phyloP scores from a whole-genome alignment of 257 asterid genomes.

The Penstemon newberryi region DNA sequence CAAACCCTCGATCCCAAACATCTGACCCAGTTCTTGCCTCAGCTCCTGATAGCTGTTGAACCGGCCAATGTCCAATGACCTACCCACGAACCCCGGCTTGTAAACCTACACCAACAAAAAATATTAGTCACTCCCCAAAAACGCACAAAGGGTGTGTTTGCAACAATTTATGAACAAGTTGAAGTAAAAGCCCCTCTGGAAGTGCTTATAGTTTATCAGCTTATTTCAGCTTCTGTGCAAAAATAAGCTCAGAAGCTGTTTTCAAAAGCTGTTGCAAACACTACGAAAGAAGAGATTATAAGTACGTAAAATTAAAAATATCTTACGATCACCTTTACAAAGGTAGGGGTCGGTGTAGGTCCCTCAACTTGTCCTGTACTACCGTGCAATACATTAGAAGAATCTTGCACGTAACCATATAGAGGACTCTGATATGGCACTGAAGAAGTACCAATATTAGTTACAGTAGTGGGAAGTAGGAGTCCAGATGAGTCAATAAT shows the following conservation, averaged over 20 bases:
- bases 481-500: constrained; percentile 64
- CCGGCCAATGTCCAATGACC: constrained; percentile 88
- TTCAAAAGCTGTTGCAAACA: too few relatives aligned
- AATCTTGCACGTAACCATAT: constrained; percentile 65
- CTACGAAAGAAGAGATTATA: background rate
- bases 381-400: constrained; percentile 65
- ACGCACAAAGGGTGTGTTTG: background rate
- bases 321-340: constrained; percentile 65
- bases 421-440: constrained; percentile 56
- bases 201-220: background rate
- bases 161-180: background rate
- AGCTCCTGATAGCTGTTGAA: constrained; percentile 96
- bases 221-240: too few relatives aligned
- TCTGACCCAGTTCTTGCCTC: constrained; percentile 81
- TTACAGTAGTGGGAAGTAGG: constrained; percentile 66
- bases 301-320: background rate
- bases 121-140: constrained; percentile 9
- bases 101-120: constrained; percentile 54
- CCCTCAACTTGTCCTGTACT: constrained; percentile 60
- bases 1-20: constrained; percentile 91
- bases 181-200: background rate
- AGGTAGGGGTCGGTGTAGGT: constrained; percentile 49
- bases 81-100: constrained; percentile 83
- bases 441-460: constrained; percentile 53
- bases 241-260: too few relatives aligned